A percentile compares a stretch with the other conserved stretches of the same genome.
Conservation (phyloP, 208 protist species). For the Leishmania amazonensis region DNA sequence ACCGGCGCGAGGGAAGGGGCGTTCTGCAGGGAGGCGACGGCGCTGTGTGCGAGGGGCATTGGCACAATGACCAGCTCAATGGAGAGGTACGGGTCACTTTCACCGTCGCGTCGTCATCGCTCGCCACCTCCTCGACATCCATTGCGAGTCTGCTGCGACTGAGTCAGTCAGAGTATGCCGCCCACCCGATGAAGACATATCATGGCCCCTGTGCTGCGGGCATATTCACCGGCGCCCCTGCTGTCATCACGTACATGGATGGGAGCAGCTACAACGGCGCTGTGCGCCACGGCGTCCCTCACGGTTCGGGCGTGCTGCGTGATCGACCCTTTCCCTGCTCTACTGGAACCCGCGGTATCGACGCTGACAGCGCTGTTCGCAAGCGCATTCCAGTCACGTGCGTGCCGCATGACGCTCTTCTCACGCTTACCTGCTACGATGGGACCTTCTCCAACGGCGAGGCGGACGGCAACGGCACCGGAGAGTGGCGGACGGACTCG, state of each 20-base stretch:
- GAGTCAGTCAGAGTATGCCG: slow-evolving; percentile 8
- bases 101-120: neutral
- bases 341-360: slow-evolving; percentile 13
- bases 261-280: slow-evolving; percentile 68
- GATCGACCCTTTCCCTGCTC: slow-evolving; percentile 29
- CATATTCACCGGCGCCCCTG: slow-evolving; percentile 57
- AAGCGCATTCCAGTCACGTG: slow-evolving; percentile 14
- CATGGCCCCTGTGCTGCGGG: slow-evolving; percentile 60
- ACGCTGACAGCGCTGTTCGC: slow-evolving; percentile 10
- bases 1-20: slow-evolving; percentile 58
- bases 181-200: slow-evolving; percentile 44
- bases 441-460: slow-evolving; percentile 72
- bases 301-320: slow-evolving; percentile 57
- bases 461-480: slow-evolving; percentile 64
- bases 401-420: slow-evolving; percentile 1
- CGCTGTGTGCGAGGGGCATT: slow-evolving; percentile 56
- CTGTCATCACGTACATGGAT: slow-evolving; percentile 51
- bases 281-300: slow-evolving; percentile 55
- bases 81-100: slow-evolving; percentile 38
- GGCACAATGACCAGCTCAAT: slow-evolving; percentile 51
- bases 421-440: slow-evolving; percentile 64
- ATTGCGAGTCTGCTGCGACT: slow-evolving; percentile 3
- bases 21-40: slow-evolving; percentile 44
- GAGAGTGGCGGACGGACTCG: slow-evolving; percentile 37
- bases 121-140: neutral